Conservation (phyloP, 2,329 filamentous ascomycete genomes). For the Metarhizium guizhouense region DNA sequence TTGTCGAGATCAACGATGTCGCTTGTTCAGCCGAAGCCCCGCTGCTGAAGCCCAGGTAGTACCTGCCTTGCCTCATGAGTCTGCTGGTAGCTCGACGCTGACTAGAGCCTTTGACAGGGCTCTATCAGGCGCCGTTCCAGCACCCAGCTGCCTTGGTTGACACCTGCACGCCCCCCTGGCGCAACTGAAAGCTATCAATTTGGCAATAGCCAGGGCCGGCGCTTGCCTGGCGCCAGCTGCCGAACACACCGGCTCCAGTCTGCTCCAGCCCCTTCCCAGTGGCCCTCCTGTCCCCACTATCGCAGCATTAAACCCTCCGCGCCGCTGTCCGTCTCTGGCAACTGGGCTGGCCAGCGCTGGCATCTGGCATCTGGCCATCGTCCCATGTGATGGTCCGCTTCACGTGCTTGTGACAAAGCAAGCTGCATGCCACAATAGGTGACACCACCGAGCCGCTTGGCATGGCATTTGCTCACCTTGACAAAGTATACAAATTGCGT, state of each 20-base stretch:
- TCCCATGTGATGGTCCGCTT: conserved; percentile 7
- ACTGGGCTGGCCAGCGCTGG: background rate
- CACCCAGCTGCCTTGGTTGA: background rate
- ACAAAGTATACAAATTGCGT: conserved; percentile 1
- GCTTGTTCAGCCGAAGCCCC: background rate
- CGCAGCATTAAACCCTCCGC: background rate
- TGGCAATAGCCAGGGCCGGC: background rate
- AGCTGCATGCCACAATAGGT: conserved; percentile 2
- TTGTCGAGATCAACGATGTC: too few relatives aligned
- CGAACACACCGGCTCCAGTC: background rate
- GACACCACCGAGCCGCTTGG: conserved; percentile 4
- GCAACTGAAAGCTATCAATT: background rate
- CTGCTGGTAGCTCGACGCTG: too few relatives aligned
- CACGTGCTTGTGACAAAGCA: conserved; percentile 5
- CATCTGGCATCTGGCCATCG: background rate
- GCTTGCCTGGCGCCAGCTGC: background rate
- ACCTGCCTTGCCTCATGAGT: background rate
- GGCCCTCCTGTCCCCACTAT: background rate
- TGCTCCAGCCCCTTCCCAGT: background rate
- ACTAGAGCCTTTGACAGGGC: too few relatives aligned
- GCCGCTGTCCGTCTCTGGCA: background rate
- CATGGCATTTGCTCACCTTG: background rate
- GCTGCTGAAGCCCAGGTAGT: background rate
- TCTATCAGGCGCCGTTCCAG: background rate
- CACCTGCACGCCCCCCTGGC: background rate